phyloP scores from a whole-genome alignment of 2,329 filamentous ascomycete species.

The Huntiella moniliformis region DNA sequence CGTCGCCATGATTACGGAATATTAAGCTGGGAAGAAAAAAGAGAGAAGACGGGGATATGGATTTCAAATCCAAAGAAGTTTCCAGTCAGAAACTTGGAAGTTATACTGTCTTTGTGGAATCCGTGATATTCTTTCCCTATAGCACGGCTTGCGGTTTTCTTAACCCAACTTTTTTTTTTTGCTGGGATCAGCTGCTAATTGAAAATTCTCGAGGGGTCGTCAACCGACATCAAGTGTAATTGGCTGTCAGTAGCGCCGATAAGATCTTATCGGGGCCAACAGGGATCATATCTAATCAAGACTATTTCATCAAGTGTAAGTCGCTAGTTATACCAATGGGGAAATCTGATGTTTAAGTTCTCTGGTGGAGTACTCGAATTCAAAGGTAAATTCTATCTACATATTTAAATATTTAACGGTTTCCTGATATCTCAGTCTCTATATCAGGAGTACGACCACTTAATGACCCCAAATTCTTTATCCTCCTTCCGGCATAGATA shows the following conservation, averaged over 20 bases:
- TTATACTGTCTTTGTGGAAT: background rate
- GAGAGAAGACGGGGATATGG: background rate
- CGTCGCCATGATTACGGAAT: slow-evolving; percentile 25
- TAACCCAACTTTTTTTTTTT: slow-evolving; percentile 8
- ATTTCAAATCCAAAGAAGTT: background rate
- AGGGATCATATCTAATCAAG: slow-evolving; percentile 9
- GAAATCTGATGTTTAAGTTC: background rate
- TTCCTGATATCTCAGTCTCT: slow-evolving; percentile 43
- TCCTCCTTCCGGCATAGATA: slow-evolving; percentile 54
- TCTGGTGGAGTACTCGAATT: background rate
- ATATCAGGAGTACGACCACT: slow-evolving; percentile 72
- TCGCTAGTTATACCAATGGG: slow-evolving; percentile 1
- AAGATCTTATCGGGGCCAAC: slow-evolving; percentile 6
- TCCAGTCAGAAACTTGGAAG: background rate
- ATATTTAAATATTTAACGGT: slow-evolving; percentile 1
- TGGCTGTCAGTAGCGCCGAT: background rate
- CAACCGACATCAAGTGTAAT: background rate
- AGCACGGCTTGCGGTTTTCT: background rate
- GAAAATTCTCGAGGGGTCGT: slow-evolving; percentile 10
- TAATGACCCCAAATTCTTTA: slow-evolving; percentile 60
- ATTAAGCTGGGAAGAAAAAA: slow-evolving; percentile 12
- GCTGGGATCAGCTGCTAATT: slow-evolving; percentile 4
- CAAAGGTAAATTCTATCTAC: background rate
- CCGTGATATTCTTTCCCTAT: background rate
- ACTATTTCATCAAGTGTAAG: background rate